These are phyloP conservation scores for Venturia carpophila DNA, from an alignment of 2,329 filamentous ascomycete genomes.

Conservation along the genomic window DNA sequence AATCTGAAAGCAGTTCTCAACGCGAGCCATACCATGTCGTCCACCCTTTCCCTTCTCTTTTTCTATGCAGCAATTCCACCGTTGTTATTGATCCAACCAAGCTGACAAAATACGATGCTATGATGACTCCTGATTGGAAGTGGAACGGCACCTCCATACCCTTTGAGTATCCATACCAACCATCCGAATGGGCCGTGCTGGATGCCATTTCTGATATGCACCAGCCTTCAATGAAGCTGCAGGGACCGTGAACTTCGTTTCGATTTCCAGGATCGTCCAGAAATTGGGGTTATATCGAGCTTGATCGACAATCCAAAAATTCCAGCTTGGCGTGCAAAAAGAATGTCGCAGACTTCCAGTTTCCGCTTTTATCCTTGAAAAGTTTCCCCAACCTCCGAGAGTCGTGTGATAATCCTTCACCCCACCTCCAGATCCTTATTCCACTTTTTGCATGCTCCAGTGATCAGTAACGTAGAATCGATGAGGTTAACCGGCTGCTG, in stretches of 20 bases:
- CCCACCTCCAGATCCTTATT: neutral
- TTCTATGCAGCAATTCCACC: constrained; percentile 70
- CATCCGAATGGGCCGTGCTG: neutral
- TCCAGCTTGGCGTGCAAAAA: neutral
- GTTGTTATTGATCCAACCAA: constrained; percentile 70
- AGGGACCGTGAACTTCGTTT: neutral
- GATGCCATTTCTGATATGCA: neutral
- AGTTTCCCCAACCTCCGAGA: neutral
- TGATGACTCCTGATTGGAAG: constrained; percentile 52
- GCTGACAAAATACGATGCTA: constrained; percentile 62
- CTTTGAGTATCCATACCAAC: neutral
- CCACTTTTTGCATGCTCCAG: constrained; percentile 3
- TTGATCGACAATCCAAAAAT: no score
- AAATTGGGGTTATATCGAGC: neutral
- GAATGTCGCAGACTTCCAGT: neutral
- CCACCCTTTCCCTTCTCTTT: constrained; percentile 59
- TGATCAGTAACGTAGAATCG: neutral
- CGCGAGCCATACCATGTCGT: constrained; percentile 58
- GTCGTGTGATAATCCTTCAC: neutral
- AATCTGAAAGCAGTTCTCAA: neutral
- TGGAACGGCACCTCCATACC: constrained; percentile 34
- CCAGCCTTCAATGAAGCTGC: neutral
- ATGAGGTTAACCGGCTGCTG: neutral
- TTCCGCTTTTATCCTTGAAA: neutral
- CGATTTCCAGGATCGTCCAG: neutral